Conservation (phyloP, 345 rosid genomes). For the Aquilaria sinensis region DNA sequence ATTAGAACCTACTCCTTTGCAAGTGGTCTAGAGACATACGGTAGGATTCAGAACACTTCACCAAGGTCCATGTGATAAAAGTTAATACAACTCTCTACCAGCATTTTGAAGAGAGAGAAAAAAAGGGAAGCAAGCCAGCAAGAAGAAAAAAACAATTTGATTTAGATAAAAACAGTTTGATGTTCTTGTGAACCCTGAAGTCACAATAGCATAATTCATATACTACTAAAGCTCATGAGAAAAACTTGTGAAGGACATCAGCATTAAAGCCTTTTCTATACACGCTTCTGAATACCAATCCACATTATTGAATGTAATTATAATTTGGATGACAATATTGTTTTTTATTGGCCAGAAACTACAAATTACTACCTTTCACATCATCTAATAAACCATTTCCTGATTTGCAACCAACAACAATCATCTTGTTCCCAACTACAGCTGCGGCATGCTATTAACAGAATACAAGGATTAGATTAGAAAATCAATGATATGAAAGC, state of each 20-base stretch:
- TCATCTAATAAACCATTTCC: constrained; percentile 79
- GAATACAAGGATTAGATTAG: constrained; percentile 2
- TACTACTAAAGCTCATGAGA: neutral
- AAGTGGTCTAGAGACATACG: constrained; percentile 19
- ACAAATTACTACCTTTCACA: constrained; percentile 61
- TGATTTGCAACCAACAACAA: constrained; percentile 93
- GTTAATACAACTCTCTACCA: constrained; percentile 23
- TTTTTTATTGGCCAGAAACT: neutral
- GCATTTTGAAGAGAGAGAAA: constrained; percentile 4
- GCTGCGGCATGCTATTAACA: constrained; percentile 81
- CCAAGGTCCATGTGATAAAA: constrained; percentile 25
- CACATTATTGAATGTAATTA: too few relatives aligned
- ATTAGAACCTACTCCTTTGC: constrained; percentile 1
- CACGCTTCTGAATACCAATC: too few relatives aligned
- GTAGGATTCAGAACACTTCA: constrained; percentile 7
- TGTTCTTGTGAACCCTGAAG: constrained; percentile 7
- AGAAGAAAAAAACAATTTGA: too few relatives aligned
- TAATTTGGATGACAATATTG: too few relatives aligned
- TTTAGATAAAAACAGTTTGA: neutral
- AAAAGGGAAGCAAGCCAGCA: neutral
- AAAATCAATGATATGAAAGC: neutral
- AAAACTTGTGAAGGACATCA: constrained; percentile 14
- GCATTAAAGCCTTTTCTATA: too few relatives aligned
- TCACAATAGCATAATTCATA: constrained; percentile 6
- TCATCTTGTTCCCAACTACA: constrained; percentile 88